These are phyloP conservation scores for Hypsizygus ulmarius DNA, from an alignment of 1,284 basidiomycete genomes.

Conservation along the genomic window DNA sequence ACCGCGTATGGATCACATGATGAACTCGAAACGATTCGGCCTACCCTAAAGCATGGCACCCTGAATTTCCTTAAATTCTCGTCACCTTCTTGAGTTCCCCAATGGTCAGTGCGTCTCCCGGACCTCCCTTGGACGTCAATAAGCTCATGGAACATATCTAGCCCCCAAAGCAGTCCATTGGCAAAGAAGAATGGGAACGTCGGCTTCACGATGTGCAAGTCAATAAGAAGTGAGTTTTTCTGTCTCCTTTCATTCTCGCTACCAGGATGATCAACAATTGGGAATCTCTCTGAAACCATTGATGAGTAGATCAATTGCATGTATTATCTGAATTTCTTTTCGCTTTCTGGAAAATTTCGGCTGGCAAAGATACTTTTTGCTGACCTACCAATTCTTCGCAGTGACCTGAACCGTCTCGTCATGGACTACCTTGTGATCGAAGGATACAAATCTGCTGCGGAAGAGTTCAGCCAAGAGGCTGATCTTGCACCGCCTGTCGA, in stretches of 20 bases:
- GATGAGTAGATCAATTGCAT: conserved; percentile 71
- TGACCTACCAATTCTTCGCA: conserved; percentile 23
- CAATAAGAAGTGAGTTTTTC: conserved; percentile 68
- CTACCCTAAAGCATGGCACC: conserved; percentile 33
- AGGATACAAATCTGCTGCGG: conserved; percentile 94
- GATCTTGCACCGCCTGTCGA: conserved; percentile 77
- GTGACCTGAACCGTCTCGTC: conserved; percentile 93
- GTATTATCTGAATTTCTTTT: conserved; percentile 69
- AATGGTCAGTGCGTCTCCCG: conserved; percentile 33
- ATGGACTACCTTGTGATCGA: conserved; percentile 99
- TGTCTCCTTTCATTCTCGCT: conserved; percentile 13
- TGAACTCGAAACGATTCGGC: conserved; percentile 8
- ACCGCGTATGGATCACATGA: too few species aligned
- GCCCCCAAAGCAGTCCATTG: conserved; percentile 54
- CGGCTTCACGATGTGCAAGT: conserved; percentile 72
- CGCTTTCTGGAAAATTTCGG: conserved; percentile 7
- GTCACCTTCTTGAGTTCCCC: conserved; percentile 14
- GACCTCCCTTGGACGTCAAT: not conserved
- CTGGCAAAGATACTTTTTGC: not conserved
- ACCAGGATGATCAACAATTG: conserved; percentile 67
- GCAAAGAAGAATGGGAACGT: conserved; percentile 73
- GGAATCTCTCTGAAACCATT: conserved; percentile 85
- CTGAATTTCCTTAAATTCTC: conserved; percentile 28
- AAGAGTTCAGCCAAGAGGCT: conserved; percentile 90
- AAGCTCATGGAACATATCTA: conserved; percentile 16